Evolutionary conservation across 2,329 filamentous ascomycete genomes (phyloP), one percentile per base, ranked within the genome.

Genomic region (Stemphylium beticola): DNA sequence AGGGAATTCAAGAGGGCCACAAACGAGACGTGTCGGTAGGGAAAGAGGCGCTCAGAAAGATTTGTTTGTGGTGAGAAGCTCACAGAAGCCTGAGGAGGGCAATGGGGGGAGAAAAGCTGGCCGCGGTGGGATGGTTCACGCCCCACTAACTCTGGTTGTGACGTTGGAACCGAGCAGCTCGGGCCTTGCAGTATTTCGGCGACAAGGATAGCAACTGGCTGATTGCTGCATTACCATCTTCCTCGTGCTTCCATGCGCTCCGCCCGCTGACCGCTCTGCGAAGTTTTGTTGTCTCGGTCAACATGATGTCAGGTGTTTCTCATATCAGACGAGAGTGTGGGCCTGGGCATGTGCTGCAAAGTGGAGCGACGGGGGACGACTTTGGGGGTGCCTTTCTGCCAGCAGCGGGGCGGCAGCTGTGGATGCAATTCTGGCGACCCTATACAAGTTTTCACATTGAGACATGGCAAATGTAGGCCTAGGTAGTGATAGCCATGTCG

Each of bases 251-350:
- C 48, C 61, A 65, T 52, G 54, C 59, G 61, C 60, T 59, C 32
- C 46, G 45, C 51, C 33, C 34, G 11, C 44, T 49, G 43, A 44
- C 49, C 49, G 54, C 43, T 49, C 33, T 34, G 44, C 44, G 42
- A 41, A 45, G 52, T 26, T 49, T 55, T 58, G 55, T 38, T 52
- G 47, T 43, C 45, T 26, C 37, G 34, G 51, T 57, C 55, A 53
- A 62, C 42, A 63, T 64, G 57, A 65, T 61, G 64, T 67, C 58
- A 65, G 55, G 47, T 39, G 40, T 46, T 48, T 50, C 38, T 53
- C 51, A 57, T 49, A 49, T 43, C 24, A 38, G 43, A 38, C 42
- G 46, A 45, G 52, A 32, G 36, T 36, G 53, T 54, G 51, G 51
- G 51, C 51, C 51, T 43, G 34, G 34, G 20, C 51, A 50, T 26